Evolutionary conservation across 2,329 filamentous ascomycete species (phyloP).

Genomic region (Fusarium sp.): DNA sequence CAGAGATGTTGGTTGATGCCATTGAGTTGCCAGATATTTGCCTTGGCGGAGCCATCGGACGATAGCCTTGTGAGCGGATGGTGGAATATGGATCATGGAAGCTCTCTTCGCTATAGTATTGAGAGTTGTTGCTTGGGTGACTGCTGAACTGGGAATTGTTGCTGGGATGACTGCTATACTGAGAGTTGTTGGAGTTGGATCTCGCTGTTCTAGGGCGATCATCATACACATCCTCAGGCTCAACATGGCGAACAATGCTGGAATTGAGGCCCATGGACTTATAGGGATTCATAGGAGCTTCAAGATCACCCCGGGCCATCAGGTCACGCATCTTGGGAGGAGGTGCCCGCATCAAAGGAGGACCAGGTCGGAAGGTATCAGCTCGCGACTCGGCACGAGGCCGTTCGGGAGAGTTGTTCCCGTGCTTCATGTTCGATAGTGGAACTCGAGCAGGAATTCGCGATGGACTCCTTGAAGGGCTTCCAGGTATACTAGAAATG

Average conservation of each 20-base stretch:
- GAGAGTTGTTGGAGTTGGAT: slow-evolving; percentile 53
- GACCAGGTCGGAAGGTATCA: slow-evolving; percentile 62
- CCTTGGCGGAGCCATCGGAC: slow-evolving; percentile 57
- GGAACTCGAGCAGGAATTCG: slow-evolving; percentile 77
- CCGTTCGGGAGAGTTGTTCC: slow-evolving; percentile 85
- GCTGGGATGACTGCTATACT: slow-evolving; percentile 42
- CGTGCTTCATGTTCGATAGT: slow-evolving; percentile 73
- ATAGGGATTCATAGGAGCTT: slow-evolving; percentile 60
- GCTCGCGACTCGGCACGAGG: slow-evolving; percentile 55
- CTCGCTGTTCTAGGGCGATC: slow-evolving; percentile 58
- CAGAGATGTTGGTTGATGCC: slow-evolving; percentile 78
- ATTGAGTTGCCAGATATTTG: slow-evolving; percentile 74
- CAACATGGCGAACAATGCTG: slow-evolving; percentile 67
- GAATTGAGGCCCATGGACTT: slow-evolving; percentile 58
- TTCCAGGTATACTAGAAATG: slow-evolving; percentile 42
- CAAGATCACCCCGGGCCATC: slow-evolving; percentile 59
- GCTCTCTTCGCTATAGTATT: slow-evolving; percentile 50
- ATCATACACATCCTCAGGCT: slow-evolving; percentile 88
- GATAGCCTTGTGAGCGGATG: slow-evolving; percentile 53
- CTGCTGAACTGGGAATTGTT: slow-evolving; percentile 48
- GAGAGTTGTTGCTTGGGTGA: slow-evolving; percentile 30
- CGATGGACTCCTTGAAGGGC: slow-evolving; percentile 49
- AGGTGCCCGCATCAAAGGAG: slow-evolving; percentile 69
- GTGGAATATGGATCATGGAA: slow-evolving; percentile 53
- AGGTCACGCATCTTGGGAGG: slow-evolving; percentile 95